phyloP scores from a whole-genome alignment of 2,329 filamentous ascomycete species.

The Penicillium sp. region DNA sequence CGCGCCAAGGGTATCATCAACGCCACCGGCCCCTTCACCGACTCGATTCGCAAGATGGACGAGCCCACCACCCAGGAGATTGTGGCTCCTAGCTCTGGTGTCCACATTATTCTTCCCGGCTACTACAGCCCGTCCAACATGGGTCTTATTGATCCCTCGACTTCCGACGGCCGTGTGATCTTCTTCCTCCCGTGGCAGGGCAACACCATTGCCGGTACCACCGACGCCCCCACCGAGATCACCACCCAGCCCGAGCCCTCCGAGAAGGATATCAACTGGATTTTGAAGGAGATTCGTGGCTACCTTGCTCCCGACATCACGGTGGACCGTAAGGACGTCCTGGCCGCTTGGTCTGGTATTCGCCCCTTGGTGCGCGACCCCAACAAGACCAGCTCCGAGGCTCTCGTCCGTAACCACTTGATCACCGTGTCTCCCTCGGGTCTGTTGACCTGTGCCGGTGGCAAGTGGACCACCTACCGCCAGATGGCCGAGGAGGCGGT shows the following conservation, averaged over 20 bases:
- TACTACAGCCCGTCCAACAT: slow-evolving; percentile 85
- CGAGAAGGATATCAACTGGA: slow-evolving; percentile 86
- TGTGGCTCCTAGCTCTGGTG: slow-evolving; percentile 80
- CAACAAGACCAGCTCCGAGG: slow-evolving; percentile 81
- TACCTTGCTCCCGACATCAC: slow-evolving; percentile 84
- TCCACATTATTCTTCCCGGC: slow-evolving; percentile 82
- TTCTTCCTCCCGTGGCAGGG: slow-evolving; percentile 95
- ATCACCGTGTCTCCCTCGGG: slow-evolving; percentile 78
- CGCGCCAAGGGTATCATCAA: slow-evolving; percentile 82
- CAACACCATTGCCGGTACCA: slow-evolving; percentile 88
- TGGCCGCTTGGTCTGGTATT: slow-evolving; percentile 88
- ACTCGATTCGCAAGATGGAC: slow-evolving; percentile 83
- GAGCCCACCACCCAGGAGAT: slow-evolving; percentile 72
- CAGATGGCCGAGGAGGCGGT: slow-evolving; percentile 92
- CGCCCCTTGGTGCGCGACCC: slow-evolving; percentile 84
- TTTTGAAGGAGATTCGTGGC: slow-evolving; percentile 77
- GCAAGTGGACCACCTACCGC: slow-evolving; percentile 91
- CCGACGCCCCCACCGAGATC: slow-evolving; percentile 75
- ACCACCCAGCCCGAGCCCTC: slow-evolving; percentile 73
- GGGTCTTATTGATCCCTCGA: slow-evolving; percentile 83
- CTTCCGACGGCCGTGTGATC: slow-evolving; percentile 85
- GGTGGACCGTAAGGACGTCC: slow-evolving; percentile 81
- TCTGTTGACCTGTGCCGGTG: slow-evolving; percentile 80
- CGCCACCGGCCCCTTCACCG: slow-evolving; percentile 84
- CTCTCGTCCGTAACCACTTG: slow-evolving; percentile 83